Evolutionary conservation across 2,329 filamentous ascomycete species (phyloP).

Genomic region (Didymella pinodella): DNA sequence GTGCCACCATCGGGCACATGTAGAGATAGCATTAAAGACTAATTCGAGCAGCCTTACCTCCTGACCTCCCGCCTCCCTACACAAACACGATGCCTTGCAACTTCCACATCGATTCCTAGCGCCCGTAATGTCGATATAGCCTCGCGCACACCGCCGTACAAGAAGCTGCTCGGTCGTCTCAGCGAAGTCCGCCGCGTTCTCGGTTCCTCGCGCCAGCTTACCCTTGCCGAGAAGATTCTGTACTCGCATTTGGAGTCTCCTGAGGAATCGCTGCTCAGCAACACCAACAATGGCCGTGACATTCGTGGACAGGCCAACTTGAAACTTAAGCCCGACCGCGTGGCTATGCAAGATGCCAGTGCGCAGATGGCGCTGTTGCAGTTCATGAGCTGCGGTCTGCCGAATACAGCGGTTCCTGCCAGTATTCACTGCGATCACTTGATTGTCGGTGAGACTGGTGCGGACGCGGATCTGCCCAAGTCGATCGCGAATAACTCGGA

Average conservation of each 20-base stretch:
- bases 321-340: slow-evolving; percentile 95
- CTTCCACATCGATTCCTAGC: slow-evolving; percentile 38
- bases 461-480: slow-evolving; percentile 81
- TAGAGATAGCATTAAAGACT: slow-evolving; percentile 10
- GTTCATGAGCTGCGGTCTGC: slow-evolving; percentile 96
- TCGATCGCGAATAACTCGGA: slow-evolving; percentile 94
- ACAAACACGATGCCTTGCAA: slow-evolving; percentile 44
- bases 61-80: slow-evolving; percentile 27
- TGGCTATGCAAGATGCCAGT: slow-evolving; percentile 98
- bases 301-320: slow-evolving; percentile 90
- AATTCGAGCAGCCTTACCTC: slow-evolving; percentile 36
- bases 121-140: slow-evolving; percentile 51
- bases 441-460: slow-evolving; percentile 94
- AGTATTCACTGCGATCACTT: slow-evolving; percentile 99
- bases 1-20: not conserved
- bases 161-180: slow-evolving; percentile 80
- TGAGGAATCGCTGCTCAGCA: slow-evolving; percentile 84
- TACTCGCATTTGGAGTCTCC: slow-evolving; percentile 93
- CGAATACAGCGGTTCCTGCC: slow-evolving; percentile 88
- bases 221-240: slow-evolving; percentile 96
- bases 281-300: slow-evolving; percentile 82
- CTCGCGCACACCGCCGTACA: slow-evolving; percentile 77
- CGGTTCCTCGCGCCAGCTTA: slow-evolving; percentile 70
- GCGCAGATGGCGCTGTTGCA: slow-evolving; percentile 98
- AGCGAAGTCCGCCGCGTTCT: slow-evolving; percentile 78